Base-by-base conservation (phyloP, 352 stramenopile genomes). In the Nothophytophthora sp. region DNA sequence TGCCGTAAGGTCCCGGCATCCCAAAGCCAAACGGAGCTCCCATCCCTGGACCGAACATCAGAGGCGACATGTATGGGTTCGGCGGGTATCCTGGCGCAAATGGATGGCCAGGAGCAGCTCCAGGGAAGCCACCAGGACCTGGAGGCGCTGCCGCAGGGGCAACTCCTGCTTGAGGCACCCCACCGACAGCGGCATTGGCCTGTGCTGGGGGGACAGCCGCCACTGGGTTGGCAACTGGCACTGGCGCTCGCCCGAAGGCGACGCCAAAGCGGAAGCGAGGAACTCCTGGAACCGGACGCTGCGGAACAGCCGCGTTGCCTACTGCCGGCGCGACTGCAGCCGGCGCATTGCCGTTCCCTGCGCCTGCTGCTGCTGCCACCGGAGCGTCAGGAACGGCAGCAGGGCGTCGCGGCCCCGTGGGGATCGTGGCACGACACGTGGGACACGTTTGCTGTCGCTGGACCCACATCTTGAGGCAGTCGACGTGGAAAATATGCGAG, bases 381-480 rank as follows among this genome's bases (percentile, higher is more conserved):
- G 67, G 43, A 25, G 52, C 60, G 18, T 71, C 55, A 3, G 63
- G 50, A 48, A 73, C 56, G 11, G 79, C 61, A 7, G 74, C 54
- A 1, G 74, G 68, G 12, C 66, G 78, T 49, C 61, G 61, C 11
- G 68, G 67, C 16, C 76, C 76, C 5, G 81, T 90, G 11, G 90
- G 88, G 67, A 99, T 99, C 20, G 96, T 95, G 3, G 89, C 89
- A 23, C 96, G 88, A 65, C 97, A 99, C 2, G 96, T 99, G 0
- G 97, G 97, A 64, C 97, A 99, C 8, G 90, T 98, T 48, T 99
- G 97, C 60, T 99, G 97, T 46, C 98, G 96, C 55, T 99, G 94
- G 13, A 99, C 86, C 97, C 97, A 99, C 79, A 99, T 98, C 47
- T 98, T 95, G 10, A 99, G 73, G 66, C 97, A 99, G 60, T 97